Evolutionary conservation across 2,329 filamentous ascomycete species (phyloP).

Genomic region (Sporothrix inflata): DNA sequence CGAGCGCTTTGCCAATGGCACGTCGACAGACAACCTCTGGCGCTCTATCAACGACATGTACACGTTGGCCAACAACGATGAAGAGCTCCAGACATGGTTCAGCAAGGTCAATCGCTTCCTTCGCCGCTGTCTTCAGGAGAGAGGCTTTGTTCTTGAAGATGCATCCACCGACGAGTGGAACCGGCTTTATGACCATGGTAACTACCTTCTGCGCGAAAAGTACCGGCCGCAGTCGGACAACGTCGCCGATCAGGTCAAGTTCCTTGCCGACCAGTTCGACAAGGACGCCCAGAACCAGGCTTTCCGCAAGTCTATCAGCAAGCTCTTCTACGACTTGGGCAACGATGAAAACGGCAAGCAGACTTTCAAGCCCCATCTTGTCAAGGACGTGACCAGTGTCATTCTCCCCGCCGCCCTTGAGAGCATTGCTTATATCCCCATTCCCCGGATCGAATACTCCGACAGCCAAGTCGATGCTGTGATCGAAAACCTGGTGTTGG

Average conservation of each 20-base stretch:
- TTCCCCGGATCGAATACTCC: conserved; percentile 91
- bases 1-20: conserved; percentile 94
- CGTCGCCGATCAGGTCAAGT: conserved; percentile 87
- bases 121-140: conserved; percentile 80
- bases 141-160: conserved; percentile 89
- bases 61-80: conserved; percentile 80
- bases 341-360: conserved; percentile 83
- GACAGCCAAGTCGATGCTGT: conserved; percentile 84
- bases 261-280: conserved; percentile 86
- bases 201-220: conserved; percentile 83
- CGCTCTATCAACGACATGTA: conserved; percentile 85
- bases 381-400: conserved; percentile 86
- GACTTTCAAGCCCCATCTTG: conserved; percentile 86
- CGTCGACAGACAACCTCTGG: conserved; percentile 84
- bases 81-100: conserved; percentile 90
- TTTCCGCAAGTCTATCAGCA: conserved; percentile 75
- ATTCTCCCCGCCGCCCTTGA: conserved; percentile 84
- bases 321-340: conserved; percentile 86
- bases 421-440: conserved; percentile 84
- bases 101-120: conserved; percentile 75
- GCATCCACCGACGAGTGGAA: conserved; percentile 81
- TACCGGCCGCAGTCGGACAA: conserved; percentile 86
- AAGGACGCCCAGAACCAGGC: conserved; percentile 82
- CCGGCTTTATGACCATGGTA: conserved; percentile 79
- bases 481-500: conserved; percentile 91